A percentile compares a stretch with the other conserved stretches of the same genome.
Evolutionary conservation across 331 rosid species (phyloP).

Genomic region (Erythrophleum ivorense): DNA sequence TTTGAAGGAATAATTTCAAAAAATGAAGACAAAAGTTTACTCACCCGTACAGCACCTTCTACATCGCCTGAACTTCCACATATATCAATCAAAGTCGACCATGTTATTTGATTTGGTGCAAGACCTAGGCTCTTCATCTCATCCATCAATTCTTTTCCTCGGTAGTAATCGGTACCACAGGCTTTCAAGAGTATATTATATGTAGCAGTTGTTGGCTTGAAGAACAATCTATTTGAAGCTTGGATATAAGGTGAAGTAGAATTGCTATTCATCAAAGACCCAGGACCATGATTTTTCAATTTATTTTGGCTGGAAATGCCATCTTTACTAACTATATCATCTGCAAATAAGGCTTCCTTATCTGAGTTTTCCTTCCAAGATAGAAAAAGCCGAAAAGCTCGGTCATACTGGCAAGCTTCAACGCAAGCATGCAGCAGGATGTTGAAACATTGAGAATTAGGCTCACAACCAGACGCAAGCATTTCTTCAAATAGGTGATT

Average conservation of each 20-base stretch:
- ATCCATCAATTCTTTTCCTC: conserved; percentile 67
- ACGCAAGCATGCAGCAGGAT: conserved; percentile 88
- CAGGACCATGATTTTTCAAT: too few species aligned
- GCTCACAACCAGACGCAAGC: conserved; percentile 78
- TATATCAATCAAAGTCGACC: conserved; percentile 82
- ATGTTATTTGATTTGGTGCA: conserved; percentile 76
- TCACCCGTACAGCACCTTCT: conserved; percentile 71
- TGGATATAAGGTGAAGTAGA: conserved; percentile 52
- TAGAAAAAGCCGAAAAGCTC: conserved; percentile 85
- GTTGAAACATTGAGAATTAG: conserved; percentile 86
- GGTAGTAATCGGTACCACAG: conserved; percentile 90
- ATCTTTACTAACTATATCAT: too few species aligned
- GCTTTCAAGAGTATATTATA: conserved; percentile 88
- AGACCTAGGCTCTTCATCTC: conserved; percentile 80
- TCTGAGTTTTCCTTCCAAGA: conserved; percentile 65
- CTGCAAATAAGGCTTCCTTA: too few species aligned
- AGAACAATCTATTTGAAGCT: conserved; percentile 61
- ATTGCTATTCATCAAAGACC: too few species aligned
- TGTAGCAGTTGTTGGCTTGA: conserved; percentile 72
- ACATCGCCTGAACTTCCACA: conserved; percentile 67
- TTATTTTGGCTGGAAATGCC: too few species aligned
- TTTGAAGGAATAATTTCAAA: conserved; percentile 6
- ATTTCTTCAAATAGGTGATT: conserved; percentile 83
- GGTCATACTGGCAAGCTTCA: conserved; percentile 86
- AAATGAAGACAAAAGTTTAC: conserved; percentile 42